A percentile compares a stretch with the other conserved stretches of the same genome.
phyloP scores from a whole-genome alignment of 495 filamentous ascomycete genomes.

The Podospora pseudocomata region DNA sequence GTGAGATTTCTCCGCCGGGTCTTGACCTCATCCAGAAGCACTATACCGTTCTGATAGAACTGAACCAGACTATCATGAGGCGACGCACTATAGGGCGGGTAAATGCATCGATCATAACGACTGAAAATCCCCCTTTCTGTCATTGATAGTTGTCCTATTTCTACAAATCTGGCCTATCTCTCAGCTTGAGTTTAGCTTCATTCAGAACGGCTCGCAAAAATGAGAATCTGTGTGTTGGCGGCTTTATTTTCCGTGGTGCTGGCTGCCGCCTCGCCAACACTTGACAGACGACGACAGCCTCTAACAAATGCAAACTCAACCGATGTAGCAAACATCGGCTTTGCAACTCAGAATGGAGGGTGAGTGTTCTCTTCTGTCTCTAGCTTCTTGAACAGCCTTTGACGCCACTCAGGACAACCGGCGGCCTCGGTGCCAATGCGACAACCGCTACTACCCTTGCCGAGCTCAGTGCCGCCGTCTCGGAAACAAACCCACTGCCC shows the following conservation, averaged over 20 bases:
- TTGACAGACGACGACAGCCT: neutral
- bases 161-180: too few species aligned
- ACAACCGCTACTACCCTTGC: neutral
- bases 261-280: neutral
- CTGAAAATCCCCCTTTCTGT: neutral
- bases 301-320: neutral
- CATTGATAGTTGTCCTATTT: too few species aligned
- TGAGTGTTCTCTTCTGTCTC: neutral
- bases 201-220: neutral
- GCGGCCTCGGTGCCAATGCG: neutral
- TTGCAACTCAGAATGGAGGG: neutral
- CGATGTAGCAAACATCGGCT: neutral
- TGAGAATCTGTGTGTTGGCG: neutral
- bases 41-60: neutral
- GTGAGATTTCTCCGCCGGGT: neutral
- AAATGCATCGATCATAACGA: neutral
- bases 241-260: neutral
- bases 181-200: too few species aligned
- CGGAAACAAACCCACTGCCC: neutral
- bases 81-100: neutral
- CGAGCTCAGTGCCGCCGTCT: neutral
- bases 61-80: neutral
- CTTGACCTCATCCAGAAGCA: neutral
- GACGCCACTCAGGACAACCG: neutral
- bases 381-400: neutral